Percentiles rank a stretch among this genome's conserved stretches.
Conservation (phyloP, 345 rosid species). For the Populus tremula region DNA sequence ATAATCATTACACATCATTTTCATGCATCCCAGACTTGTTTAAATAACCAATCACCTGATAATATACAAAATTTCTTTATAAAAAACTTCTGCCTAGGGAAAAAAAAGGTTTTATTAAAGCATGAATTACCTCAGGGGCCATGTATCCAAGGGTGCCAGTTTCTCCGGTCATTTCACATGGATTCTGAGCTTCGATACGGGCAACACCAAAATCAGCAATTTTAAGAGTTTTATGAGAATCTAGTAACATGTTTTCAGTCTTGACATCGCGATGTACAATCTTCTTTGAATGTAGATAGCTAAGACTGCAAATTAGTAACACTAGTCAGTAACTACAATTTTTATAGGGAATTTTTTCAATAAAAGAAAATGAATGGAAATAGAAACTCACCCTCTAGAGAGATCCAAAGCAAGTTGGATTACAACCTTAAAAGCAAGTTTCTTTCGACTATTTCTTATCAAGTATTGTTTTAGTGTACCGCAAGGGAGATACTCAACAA, state of each 20-base stretch:
- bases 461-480: slow-evolving; percentile 84
- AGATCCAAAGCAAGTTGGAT: slow-evolving; percentile 87
- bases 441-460: slow-evolving; percentile 64
- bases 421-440: slow-evolving; percentile 70
- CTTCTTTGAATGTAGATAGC: slow-evolving; percentile 82
- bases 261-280: slow-evolving; percentile 97
- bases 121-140: slow-evolving; percentile 85
- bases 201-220: slow-evolving; percentile 99
- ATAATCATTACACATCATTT: background rate
- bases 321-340: background rate
- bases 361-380: background rate
- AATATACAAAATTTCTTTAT: background rate
- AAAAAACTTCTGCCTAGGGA: background rate
- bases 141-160: slow-evolving; percentile 94
- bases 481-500: slow-evolving; percentile 78
- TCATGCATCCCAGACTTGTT: background rate
- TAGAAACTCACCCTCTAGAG: slow-evolving; percentile 65
- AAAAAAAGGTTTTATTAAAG: background rate
- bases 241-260: slow-evolving; percentile 86
- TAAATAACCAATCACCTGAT: background rate
- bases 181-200: slow-evolving; percentile 94
- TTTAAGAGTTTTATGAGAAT: slow-evolving; percentile 54
- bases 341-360: background rate
- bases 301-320: slow-evolving; percentile 51
- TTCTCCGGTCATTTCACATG: slow-evolving; percentile 94